These are phyloP conservation scores for Rusavskia elegans DNA, from an alignment of 495 filamentous ascomycete genomes.

Conservation along the genomic window DNA sequence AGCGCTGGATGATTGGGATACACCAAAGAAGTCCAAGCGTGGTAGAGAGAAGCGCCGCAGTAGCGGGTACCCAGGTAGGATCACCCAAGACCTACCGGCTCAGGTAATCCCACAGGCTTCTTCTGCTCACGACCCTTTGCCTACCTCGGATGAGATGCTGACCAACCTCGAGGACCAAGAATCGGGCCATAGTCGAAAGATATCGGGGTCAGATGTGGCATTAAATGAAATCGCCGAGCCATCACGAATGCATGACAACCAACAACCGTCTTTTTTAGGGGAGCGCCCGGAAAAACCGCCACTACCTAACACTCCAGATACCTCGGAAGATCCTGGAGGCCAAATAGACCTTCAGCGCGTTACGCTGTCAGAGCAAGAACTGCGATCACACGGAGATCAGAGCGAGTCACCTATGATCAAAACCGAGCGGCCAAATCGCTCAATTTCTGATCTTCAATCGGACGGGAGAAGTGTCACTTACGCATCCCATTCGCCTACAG, in stretches of 20 bases:
- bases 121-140: neutral
- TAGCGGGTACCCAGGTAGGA: constrained; percentile 9
- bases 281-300: constrained; percentile 31
- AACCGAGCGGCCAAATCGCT: neutral
- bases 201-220: constrained; percentile 1
- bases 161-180: constrained; percentile 6
- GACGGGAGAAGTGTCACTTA: neutral
- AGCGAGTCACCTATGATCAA: neutral
- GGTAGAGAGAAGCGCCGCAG: neutral
- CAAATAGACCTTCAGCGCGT: constrained; percentile 7
- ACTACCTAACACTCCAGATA: constrained; percentile 7
- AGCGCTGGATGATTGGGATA: constrained; percentile 11
- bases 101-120: constrained; percentile 12
- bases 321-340: neutral
- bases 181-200: neutral
- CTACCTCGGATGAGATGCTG: constrained; percentile 1
- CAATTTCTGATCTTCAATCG: neutral
- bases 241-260: constrained; percentile 11
- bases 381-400: neutral
- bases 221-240: neutral
- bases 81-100: constrained; percentile 11
- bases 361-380: neutral
- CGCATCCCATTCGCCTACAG: constrained; percentile 27
- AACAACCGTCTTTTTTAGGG: constrained; percentile 33
- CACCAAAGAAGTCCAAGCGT: constrained; percentile 5